Percentiles rank a stretch among this genome's conserved stretches.
phyloP scores from a whole-genome alignment of 805 yeast genomes.

The Yamadazyma insecticola region DNA sequence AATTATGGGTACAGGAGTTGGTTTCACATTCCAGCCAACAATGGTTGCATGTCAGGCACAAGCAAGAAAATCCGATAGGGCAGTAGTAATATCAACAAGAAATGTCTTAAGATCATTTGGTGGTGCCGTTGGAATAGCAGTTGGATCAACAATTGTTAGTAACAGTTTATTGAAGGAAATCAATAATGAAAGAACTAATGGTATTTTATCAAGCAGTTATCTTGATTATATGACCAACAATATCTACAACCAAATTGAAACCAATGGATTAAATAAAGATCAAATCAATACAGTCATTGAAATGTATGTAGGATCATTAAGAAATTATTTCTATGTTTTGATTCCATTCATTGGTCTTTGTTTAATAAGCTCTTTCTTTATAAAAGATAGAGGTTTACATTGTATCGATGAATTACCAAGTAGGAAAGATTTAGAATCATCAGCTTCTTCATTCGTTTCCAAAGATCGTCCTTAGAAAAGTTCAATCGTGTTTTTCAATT shows the following conservation, averaged over 20 bases:
- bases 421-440: constrained; percentile 4
- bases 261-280: constrained; percentile 8
- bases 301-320: constrained; percentile 30
- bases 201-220: constrained; percentile 10
- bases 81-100: constrained; percentile 54
- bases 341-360: constrained; percentile 33
- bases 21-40: constrained; percentile 52
- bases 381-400: constrained; percentile 32
- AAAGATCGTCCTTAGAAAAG: too few relatives aligned
- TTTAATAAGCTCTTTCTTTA: constrained; percentile 23
- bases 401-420: constrained; percentile 27
- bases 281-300: constrained; percentile 19
- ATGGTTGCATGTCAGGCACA: constrained; percentile 57
- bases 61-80: constrained; percentile 46
- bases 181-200: neutral
- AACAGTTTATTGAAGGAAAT: constrained; percentile 27
- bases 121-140: constrained; percentile 57
- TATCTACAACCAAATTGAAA: constrained; percentile 22
- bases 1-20: constrained; percentile 37
- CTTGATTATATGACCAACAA: constrained; percentile 19
- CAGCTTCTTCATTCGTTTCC: too few relatives aligned
- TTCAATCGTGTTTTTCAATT: too few relatives aligned
- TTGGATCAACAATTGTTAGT: constrained; percentile 35
- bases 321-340: constrained; percentile 30
- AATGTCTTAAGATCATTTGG: constrained; percentile 57